Percentiles rank a stretch among this genome's conserved stretches.
Conservation (phyloP, 129 eudicot genomes). For the Dittrichia graveolens region DNA sequence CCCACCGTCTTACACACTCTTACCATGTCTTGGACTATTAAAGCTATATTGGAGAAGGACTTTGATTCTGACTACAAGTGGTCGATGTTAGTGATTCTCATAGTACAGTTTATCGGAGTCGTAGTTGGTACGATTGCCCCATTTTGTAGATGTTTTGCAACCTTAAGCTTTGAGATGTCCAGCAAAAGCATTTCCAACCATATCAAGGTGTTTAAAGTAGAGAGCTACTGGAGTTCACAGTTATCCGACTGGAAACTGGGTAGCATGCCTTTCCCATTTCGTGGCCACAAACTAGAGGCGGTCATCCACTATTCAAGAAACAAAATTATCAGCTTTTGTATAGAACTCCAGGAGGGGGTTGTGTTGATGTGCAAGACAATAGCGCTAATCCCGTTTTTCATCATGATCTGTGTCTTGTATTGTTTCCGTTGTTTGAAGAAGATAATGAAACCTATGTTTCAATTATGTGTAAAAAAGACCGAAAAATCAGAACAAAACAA, state of each 20-base stretch:
- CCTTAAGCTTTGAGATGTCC: constrained; percentile 17
- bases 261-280: neutral
- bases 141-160: neutral
- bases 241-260: constrained; percentile 18
- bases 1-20: neutral
- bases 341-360: constrained; percentile 12
- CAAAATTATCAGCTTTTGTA: neutral
- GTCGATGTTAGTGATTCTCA: neutral
- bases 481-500: too few relatives aligned
- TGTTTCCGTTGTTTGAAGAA: neutral
- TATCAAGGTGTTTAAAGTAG: constrained; percentile 9
- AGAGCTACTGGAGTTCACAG: constrained; percentile 19
- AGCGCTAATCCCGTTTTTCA: neutral
- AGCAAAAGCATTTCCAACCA: neutral
- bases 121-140: constrained; percentile 6
- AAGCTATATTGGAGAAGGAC: neutral
- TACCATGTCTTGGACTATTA: neutral
- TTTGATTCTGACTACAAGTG: neutral
- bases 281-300: neutral
- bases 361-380: constrained; percentile 17
- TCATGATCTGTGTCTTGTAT: neutral
- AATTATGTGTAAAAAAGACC: too few relatives aligned
- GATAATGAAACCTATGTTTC: too few relatives aligned
- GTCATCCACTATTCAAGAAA: neutral
- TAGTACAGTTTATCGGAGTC: neutral